Evolutionary conservation across 2,329 filamentous ascomycete species (phyloP).

Genomic region (Cytospora piceae): DNA sequence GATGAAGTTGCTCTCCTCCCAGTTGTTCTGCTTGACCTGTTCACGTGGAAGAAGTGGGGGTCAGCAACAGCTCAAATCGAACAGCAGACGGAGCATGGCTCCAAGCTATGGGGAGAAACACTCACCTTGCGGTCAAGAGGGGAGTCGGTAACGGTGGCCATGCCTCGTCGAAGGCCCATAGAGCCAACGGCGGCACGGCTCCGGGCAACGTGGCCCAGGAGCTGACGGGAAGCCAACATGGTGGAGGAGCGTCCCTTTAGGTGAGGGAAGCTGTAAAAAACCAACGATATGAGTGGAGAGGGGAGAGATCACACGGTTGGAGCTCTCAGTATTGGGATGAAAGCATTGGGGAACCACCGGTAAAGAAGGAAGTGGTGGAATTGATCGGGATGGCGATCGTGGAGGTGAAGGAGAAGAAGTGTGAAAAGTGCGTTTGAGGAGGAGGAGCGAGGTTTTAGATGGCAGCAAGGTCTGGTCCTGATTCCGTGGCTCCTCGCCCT

Average conservation of each 20-base stretch:
- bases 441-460: constrained; percentile 31
- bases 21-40: constrained; percentile 90
- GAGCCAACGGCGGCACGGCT: constrained; percentile 60
- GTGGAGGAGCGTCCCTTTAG: constrained; percentile 40
- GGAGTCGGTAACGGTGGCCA: constrained; percentile 86
- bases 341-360: constrained; percentile 30
- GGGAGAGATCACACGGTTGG: constrained; percentile 35
- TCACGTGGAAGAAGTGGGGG: constrained; percentile 16
- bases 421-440: constrained; percentile 25
- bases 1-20: constrained; percentile 95
- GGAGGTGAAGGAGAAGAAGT: constrained; percentile 17
- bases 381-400: constrained; percentile 3
- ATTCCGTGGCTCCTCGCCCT: constrained; percentile 28
- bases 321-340: constrained; percentile 29
- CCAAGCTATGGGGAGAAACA: constrained; percentile 14
- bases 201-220: constrained; percentile 67
- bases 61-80: constrained; percentile 22
- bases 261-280: constrained; percentile 20
- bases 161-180: constrained; percentile 65
- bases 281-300: constrained; percentile 23
- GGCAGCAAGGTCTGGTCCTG: constrained; percentile 23
- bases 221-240: constrained; percentile 74
- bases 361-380: constrained; percentile 6
- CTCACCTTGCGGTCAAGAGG: constrained; percentile 86
- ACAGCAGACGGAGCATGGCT: constrained; percentile 2